Evolutionary conservation across 2,329 filamentous ascomycete genomes (phyloP), one percentile per base, ranked within the genome.

Genomic region (Phialemoniopsis sp.): DNA sequence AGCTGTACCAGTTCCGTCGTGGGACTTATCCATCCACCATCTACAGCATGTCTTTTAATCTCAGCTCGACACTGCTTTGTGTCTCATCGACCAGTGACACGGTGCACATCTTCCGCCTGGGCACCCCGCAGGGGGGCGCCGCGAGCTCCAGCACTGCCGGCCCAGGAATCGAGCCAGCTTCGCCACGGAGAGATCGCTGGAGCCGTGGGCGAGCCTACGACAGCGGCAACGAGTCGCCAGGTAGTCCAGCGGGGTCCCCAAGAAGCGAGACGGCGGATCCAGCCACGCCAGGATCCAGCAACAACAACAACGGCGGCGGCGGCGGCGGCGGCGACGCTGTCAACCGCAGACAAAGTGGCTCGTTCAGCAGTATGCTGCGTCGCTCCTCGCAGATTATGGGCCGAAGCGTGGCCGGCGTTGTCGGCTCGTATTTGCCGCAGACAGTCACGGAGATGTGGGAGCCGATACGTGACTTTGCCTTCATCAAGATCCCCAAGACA

Each of bases 371-470:
- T 51, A 87, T 98, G 65, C 76, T 98, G 26, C 81, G 93, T n/a
- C 82, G 91, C 18, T 96, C 93, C 5, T 97, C 91, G 5, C 90
- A 97, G 58, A 87, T 91, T 41, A 91, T 97, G 61, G 87, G 89
- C 30, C 89, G 87, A 46, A 87, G 85, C 17, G 85, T 98, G 43
- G 91, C 88, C 14, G 87, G 88, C 5, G 89, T 89, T 8, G 85
- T 96, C 26, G 90, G 90, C 5, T 89, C 88, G 1, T 98, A 98
- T 58, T 71, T 98, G 3, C 93, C 93, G 0, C 87, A 87, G 54
- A 91, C 90, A 2, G 89, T 98, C 5, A 91, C 91, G 2, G 91
- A 97, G 63, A 96, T 97, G 76, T 97, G 90, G 90, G 93, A 98
- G 55, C 93, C 93, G 1, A 72, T 85, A 43, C 80, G 93, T 39